These are phyloP conservation scores for Trichophyton verrucosum DNA, from an alignment of 2,329 filamentous ascomycete species.

Conservation along the genomic window DNA sequence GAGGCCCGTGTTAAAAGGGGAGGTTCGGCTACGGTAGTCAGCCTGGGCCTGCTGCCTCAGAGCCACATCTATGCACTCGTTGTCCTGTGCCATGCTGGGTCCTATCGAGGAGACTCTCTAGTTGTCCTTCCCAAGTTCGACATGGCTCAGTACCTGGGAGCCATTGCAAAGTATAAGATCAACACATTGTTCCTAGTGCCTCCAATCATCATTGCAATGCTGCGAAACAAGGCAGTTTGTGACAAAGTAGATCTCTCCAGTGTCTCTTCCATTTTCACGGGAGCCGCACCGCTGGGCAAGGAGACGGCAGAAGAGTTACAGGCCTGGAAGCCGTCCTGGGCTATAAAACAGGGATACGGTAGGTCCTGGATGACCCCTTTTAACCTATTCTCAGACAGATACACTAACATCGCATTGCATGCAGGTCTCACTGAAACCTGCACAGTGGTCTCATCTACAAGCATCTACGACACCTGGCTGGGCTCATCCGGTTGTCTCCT, in stretches of 20 bases:
- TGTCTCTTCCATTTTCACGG: slow-evolving; percentile 55
- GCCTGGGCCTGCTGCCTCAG: slow-evolving; percentile 61
- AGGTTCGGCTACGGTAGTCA: slow-evolving; percentile 40
- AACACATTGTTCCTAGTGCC: slow-evolving; percentile 57
- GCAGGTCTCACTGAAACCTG: slow-evolving; percentile 62
- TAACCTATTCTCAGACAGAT: neutral
- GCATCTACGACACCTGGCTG: slow-evolving; percentile 49
- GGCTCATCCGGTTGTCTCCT: slow-evolving; percentile 62
- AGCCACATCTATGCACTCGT: slow-evolving; percentile 74
- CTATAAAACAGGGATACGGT: slow-evolving; percentile 61
- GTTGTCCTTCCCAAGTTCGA: slow-evolving; percentile 65
- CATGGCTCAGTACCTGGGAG: slow-evolving; percentile 48
- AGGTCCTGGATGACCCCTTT: slow-evolving; percentile 13
- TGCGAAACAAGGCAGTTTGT: slow-evolving; percentile 50
- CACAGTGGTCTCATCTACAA: slow-evolving; percentile 54
- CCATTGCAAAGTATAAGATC: slow-evolving; percentile 59
- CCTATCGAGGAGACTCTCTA: slow-evolving; percentile 60
- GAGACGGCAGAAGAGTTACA: slow-evolving; percentile 57
- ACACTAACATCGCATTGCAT: slow-evolving; percentile 20
- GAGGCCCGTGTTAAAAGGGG: slow-evolving; percentile 20
- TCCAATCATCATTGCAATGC: slow-evolving; percentile 66
- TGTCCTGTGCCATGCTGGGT: slow-evolving; percentile 52
- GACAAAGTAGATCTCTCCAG: slow-evolving; percentile 60
- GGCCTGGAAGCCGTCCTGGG: slow-evolving; percentile 51
- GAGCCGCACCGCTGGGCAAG: slow-evolving; percentile 63